These are phyloP conservation scores for Delphinella strobiligena DNA, from an alignment of 2,329 filamentous ascomycete genomes.

Conservation along the genomic window DNA sequence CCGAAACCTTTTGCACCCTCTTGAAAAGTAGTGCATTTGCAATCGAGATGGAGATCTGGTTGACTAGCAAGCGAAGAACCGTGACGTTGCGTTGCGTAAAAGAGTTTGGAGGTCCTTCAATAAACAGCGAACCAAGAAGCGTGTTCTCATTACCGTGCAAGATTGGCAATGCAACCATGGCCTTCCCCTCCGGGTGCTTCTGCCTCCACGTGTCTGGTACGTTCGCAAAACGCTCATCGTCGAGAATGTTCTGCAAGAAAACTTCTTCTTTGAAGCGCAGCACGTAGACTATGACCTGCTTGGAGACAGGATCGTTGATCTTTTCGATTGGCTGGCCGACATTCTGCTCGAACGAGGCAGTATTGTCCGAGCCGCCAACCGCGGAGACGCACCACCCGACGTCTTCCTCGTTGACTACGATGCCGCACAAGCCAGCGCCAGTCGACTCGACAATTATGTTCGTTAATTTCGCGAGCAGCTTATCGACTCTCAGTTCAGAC, in stretches of 20 bases:
- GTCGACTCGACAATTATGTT: constrained; percentile 70
- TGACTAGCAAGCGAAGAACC: constrained; percentile 55
- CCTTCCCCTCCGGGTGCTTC: constrained; percentile 56
- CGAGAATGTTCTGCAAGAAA: constrained; percentile 60
- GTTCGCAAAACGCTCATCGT: constrained; percentile 67
- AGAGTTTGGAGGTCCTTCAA: constrained; percentile 61
- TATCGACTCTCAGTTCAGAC: constrained; percentile 63
- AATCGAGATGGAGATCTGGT: constrained; percentile 58
- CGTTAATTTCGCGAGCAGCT: constrained; percentile 68
- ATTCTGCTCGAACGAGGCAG: constrained; percentile 2
- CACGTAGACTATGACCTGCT: constrained; percentile 66
- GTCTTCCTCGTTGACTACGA: constrained; percentile 59
- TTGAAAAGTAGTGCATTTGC: constrained; percentile 53
- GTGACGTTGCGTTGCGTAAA: constrained; percentile 57
- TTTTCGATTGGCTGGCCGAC: constrained; percentile 53
- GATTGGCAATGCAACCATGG: constrained; percentile 71
- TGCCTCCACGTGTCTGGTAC: constrained; percentile 58
- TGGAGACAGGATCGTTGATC: constrained; percentile 54
- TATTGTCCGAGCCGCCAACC: constrained; percentile 58
- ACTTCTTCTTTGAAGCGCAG: constrained; percentile 65
- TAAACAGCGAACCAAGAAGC: constrained; percentile 61
- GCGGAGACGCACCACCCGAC: constrained; percentile 60
- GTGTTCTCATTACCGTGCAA: constrained; percentile 53
- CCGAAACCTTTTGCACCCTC: constrained; percentile 64
- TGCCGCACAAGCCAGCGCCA: constrained; percentile 60